phyloP scores from a whole-genome alignment of 768 basidiomycete genomes.

The Leccinum disarticulatum region DNA sequence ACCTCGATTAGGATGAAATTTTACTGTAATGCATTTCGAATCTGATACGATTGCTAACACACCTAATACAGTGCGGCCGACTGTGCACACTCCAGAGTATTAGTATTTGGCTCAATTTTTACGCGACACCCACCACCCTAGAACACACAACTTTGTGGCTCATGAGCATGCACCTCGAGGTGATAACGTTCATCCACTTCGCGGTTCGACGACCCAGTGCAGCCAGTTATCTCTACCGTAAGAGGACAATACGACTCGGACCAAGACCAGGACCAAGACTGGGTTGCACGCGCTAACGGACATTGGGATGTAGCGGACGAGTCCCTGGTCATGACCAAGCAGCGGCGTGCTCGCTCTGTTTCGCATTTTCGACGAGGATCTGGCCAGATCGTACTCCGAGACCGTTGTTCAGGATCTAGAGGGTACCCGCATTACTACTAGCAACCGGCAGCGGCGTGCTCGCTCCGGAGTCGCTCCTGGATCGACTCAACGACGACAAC shows the following conservation, averaged over 20 bases:
- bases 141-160: neutral
- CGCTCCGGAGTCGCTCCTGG: too few relatives aligned
- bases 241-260: too few relatives aligned
- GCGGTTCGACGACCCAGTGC: neutral
- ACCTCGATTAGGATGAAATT: neutral
- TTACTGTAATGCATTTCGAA: neutral
- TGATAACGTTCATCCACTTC: neutral
- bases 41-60: slow-evolving; percentile 9
- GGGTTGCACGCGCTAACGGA: too few relatives aligned
- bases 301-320: neutral
- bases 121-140: neutral
- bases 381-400: neutral
- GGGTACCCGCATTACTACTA: neutral
- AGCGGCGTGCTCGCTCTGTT: too few relatives aligned
- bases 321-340: neutral
- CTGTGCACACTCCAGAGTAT: slow-evolving; percentile 3
- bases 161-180: neutral
- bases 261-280: too few relatives aligned
- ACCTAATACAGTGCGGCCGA: slow-evolving; percentile 5
- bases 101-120: neutral
- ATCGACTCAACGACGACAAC: too few relatives aligned
- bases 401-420: neutral
- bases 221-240: neutral
- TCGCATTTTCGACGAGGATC: too few relatives aligned
- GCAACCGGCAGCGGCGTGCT: too few relatives aligned